Base-by-base conservation (phyloP, 495 filamentous ascomycete species). In the Talaromyces adpressus region DNA sequence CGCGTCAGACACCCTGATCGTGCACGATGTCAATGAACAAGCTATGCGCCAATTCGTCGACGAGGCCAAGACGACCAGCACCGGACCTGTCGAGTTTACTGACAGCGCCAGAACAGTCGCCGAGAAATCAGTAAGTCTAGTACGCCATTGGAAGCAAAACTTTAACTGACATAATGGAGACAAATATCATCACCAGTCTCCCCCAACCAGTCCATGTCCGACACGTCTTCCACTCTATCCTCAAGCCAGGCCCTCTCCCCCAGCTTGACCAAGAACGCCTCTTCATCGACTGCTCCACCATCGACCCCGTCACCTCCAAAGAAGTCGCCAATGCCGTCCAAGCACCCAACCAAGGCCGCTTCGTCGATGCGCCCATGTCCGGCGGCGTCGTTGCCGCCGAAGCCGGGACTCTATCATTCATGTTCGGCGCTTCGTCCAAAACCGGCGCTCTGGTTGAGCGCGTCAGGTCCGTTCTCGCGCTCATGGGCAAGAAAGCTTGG, bases 271-370 rank as follows among this genome's bases (percentile, higher is more conserved):
- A 82, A 8, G 73, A 84, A 52, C 85, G 88, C 20, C 67, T 92
- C 23, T 91, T 91, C 69, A 91, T 93, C 66, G 90, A 93, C 66
- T 88, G 84, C 61, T 95, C 91, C 4, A 96, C 91, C 9, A 95
- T 96, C 63, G 91, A 96, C 71, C 90, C 91, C 0, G 79, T 84
- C 20, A 87, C 91, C 1, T 92, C 90, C 3, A 83, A 82, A 62
- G 80, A 85, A 63, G 82, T 92, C 30, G 87, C 88, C 7, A 79
- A 83, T 36, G 78, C 79, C 14, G 83, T 92, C 22, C 76, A 85
- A 34, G 72, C 80, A 22, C 81, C 84, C 0, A 69, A 81, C 2
- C 72, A 80, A 59, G 82, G 84, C 27, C 75, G 77, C 16, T 93
- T 93, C 60, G 85, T 92, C 36, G 90, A 93, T 67, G 90, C 90